phyloP scores from a whole-genome alignment of 2,329 filamentous ascomycete species.

The Nemania sp. region DNA sequence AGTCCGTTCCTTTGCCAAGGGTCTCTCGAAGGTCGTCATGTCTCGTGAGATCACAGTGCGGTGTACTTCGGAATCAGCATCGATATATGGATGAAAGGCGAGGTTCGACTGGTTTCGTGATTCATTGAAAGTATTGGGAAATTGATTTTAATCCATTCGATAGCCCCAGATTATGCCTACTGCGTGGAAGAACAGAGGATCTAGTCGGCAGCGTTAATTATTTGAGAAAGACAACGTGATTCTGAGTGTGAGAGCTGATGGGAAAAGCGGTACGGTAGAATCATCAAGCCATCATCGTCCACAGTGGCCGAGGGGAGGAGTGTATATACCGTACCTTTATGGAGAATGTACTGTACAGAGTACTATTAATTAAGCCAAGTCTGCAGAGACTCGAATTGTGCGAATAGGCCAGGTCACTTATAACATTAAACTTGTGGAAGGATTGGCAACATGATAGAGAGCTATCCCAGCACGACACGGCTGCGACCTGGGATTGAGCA shows the following conservation, averaged over 20 bases:
- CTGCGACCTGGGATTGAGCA: slow-evolving; percentile 2
- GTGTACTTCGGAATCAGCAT: slow-evolving; percentile 32
- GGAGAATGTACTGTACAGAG: slow-evolving; percentile 5
- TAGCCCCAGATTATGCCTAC: slow-evolving; percentile 31
- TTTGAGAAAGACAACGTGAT: slow-evolving; percentile 1
- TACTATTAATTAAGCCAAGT: not conserved
- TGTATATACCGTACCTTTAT: slow-evolving; percentile 29
- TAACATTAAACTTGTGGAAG: not conserved
- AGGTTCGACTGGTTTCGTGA: slow-evolving; percentile 34
- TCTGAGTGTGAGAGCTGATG: slow-evolving; percentile 10
- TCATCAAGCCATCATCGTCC: slow-evolving; percentile 29
- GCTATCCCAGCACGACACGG: not conserved
- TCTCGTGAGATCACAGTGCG: slow-evolving; percentile 32
- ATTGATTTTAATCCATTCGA: slow-evolving; percentile 26
- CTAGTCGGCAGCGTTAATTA: slow-evolving; percentile 30
- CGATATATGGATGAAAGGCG: slow-evolving; percentile 36
- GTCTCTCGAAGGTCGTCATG: slow-evolving; percentile 38
- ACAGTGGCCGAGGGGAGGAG: slow-evolving; percentile 20
- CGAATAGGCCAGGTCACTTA: not conserved
- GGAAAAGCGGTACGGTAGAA: slow-evolving; percentile 18
- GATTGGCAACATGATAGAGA: slow-evolving; percentile 3
- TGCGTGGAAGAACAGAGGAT: slow-evolving; percentile 11
- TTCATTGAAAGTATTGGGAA: slow-evolving; percentile 33
- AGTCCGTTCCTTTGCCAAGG: slow-evolving; percentile 34
- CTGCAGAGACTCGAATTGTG: not conserved